Conservation (phyloP, 768 basidiomycete genomes). For the Plicaturopsis crispa region DNA sequence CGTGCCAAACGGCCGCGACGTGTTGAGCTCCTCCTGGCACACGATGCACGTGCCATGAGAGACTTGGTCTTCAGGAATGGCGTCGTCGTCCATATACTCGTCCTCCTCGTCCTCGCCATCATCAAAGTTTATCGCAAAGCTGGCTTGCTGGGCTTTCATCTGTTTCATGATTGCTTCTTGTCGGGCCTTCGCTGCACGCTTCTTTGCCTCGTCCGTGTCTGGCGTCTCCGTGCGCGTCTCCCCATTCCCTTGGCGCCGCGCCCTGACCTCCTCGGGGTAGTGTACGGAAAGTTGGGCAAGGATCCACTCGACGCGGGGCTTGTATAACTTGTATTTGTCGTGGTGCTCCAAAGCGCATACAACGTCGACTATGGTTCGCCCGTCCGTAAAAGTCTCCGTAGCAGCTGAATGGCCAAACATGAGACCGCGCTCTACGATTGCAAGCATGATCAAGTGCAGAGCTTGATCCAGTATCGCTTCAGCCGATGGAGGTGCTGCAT, state of each 20-base stretch:
- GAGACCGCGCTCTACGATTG: conserved; percentile 60
- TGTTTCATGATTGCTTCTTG: conserved; percentile 92
- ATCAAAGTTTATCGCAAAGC: conserved; percentile 73
- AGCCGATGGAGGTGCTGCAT: conserved; percentile 61
- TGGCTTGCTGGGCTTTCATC: conserved; percentile 89
- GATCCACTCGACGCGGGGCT: conserved; percentile 69
- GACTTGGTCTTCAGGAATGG: conserved; percentile 34
- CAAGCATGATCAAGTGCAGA: conserved; percentile 81
- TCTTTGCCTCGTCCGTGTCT: conserved; percentile 65
- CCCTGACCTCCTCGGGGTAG: conserved; percentile 49
- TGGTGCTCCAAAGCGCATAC: conserved; percentile 75
- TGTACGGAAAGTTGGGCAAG: conserved; percentile 50
- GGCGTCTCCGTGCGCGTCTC: conserved; percentile 22
- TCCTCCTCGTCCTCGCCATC: conserved; percentile 70
- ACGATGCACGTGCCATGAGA: conserved; percentile 95
- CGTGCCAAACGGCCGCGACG: conserved; percentile 69
- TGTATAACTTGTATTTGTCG: conserved; percentile 68
- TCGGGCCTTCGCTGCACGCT: conserved; percentile 81
- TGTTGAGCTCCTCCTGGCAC: conserved; percentile 88
- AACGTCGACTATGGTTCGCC: conserved; percentile 58
- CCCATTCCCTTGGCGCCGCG: conserved; percentile 37
- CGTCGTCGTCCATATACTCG: conserved; percentile 44
- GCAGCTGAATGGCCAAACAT: conserved; percentile 56
- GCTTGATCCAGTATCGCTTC: conserved; percentile 90
- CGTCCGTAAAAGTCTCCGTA: conserved; percentile 46